phyloP scores from a whole-genome alignment of 176 grass and related monocot genomes.

The Paspalum notatum region DNA sequence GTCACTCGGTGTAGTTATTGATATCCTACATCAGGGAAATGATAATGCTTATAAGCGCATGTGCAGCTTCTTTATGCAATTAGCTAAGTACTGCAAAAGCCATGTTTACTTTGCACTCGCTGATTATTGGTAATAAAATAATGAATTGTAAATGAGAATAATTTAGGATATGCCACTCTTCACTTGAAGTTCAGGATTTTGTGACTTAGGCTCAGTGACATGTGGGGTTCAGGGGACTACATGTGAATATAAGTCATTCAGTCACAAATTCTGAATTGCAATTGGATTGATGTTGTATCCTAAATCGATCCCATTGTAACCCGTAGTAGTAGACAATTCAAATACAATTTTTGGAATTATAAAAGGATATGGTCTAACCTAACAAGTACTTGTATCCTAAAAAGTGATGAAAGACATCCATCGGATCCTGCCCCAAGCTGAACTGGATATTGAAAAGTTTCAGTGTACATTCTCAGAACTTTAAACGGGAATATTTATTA shows the following conservation, averaged over 20 bases:
- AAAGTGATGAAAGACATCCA: neutral
- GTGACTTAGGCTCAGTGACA: neutral
- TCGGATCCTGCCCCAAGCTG: neutral
- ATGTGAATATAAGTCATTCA: neutral
- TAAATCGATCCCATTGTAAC: neutral
- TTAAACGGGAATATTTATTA: neutral
- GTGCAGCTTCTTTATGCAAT: neutral
- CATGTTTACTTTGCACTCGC: neutral
- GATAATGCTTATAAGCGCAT: neutral
- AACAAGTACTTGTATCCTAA: neutral
- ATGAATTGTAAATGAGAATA: neutral
- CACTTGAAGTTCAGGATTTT: neutral
- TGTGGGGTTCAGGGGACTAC: neutral
- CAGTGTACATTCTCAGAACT: conserved; percentile 25
- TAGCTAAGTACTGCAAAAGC: neutral
- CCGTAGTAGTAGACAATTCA: neutral
- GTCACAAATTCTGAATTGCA: neutral
- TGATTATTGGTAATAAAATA: neutral
- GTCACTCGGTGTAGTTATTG: neutral
- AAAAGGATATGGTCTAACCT: neutral
- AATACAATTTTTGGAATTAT: neutral
- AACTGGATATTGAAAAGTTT: conserved; percentile 13
- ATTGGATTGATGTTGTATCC: neutral
- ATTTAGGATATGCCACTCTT: neutral
- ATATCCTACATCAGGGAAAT: neutral